Conservation (phyloP, 108 stramenopile species). For the Epithemia pelagica region DNA sequence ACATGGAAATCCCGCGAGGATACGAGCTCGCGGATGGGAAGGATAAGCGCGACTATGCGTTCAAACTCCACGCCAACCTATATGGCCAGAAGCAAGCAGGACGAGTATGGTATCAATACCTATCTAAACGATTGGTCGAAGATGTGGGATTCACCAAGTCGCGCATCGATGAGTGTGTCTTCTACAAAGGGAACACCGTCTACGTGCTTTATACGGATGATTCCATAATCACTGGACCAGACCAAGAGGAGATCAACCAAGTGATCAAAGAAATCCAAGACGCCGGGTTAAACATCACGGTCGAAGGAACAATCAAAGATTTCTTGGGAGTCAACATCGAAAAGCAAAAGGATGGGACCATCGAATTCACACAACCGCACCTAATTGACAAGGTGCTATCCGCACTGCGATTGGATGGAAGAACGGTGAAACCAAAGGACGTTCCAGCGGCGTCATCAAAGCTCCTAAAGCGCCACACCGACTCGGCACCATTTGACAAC, state of each 20-base stretch:
- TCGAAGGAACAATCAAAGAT: constrained; percentile 22
- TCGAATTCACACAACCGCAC: constrained; percentile 23
- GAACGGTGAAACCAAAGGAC: constrained; percentile 2
- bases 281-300: constrained; percentile 18
- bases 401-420: constrained; percentile 1
- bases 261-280: constrained; percentile 9
- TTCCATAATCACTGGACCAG: constrained; percentile 23
- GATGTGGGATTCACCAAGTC: constrained; percentile 28
- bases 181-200: constrained; percentile 27
- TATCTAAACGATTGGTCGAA: constrained; percentile 10
- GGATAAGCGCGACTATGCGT: constrained; percentile 10
- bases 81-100: constrained; percentile 39
- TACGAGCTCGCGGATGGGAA: constrained; percentile 11
- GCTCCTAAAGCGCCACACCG: not conserved
- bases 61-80: constrained; percentile 22
- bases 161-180: constrained; percentile 38
- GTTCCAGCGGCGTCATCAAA: constrained; percentile 5
- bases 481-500: constrained; percentile 15
- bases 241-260: constrained; percentile 16
- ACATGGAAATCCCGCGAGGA: constrained; percentile 30
- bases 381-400: constrained; percentile 25
- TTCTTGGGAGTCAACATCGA: constrained; percentile 32
- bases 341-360: constrained; percentile 7
- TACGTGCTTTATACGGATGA: constrained; percentile 42
- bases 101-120: constrained; percentile 27